Evolutionary conservation across 2,329 filamentous ascomycete species (phyloP), one percentile per base, ranked within the genome.

Genomic region (Thermothelomyces thermophilus): DNA sequence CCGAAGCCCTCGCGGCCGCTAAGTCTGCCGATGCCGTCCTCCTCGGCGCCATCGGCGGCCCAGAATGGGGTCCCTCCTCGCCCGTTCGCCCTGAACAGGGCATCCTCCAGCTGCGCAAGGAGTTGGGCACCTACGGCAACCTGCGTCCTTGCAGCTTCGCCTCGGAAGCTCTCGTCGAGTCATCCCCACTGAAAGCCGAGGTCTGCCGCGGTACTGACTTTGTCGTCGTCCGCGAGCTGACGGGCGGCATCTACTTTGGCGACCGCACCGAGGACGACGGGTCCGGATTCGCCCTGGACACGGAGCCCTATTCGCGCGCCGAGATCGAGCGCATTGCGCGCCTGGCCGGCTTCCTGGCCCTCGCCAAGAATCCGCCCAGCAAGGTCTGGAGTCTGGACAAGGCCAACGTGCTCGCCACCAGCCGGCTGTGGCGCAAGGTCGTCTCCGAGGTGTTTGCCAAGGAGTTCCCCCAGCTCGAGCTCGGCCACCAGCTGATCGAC

Each of bases 81-180:
- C 60, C 82, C 51, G 85, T 96, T 56, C 87, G 90, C 39, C 91
- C 91, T 1, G 91, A 97, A 69, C 88, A 96, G 72, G 91, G 91
- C 54, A 83, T 97, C 62, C 84, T 97, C 55, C 80, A 76, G 60
- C 86, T 97, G 47, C 89, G 91, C 72, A 96, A 94, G 72, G 87
- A 96, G 71, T 87, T 97, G 77, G 79, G 80, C 64, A 89, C 91
- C 50, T 97, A 94, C 71, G 91, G 90, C 61, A 97, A 97, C 79
- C 83, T 97, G 51, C 85, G 91, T 5, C 91, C 90, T 9, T 97
- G 91, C 78, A 94, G 87, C 78, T 97, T 98, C 73, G 88, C 89
- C 44, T 90, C 90, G 1, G 87, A 91, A 46, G 79, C 82, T 24
- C 84, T 96, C 43, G 83, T 95, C 63, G 83, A 90, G 43, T 79